Base-by-base conservation (phyloP, 176 grass and related monocot species). In the Aegilops tauschii region DNA sequence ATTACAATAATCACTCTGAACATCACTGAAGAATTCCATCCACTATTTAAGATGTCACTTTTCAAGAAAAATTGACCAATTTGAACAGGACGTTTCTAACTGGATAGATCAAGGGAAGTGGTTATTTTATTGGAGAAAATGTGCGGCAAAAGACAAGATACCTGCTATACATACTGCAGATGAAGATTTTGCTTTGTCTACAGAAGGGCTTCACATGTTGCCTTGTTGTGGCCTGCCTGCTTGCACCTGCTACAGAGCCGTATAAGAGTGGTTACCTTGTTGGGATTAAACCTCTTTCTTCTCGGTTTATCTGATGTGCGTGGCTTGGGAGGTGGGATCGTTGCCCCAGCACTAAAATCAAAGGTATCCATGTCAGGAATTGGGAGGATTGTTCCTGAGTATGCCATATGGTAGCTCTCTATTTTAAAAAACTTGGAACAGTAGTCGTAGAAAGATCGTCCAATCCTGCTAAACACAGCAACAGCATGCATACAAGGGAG, bases 191-290 rank as follows among this genome's bases (percentile, higher is more conserved):
- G 30, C 21, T 76, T 47, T 50, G 47, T 49, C 89, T 91, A 91
- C 61, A 93, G 76, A 90, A 93, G 69, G 27, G 83, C 96, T 88
- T 98, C 93, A 75, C 96, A 98, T 35, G 96, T 98, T 77, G 93
- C 93, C 58, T 98, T 98, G 32, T 98, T 98, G 88, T 95, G 93
- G 30, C 96, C 96, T 62, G 88, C 81, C 86, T 89, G 86, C 87
- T 98, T 95, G 80, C 96, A 98, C 93, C 93, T 93, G 88, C 93
- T 95, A 82, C 96, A 98, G 61, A 95, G 96, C 30, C 95, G 83
- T 42, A 95, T 34, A 62, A 92, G 86, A 18, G 89, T 95, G 18
- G 82, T 81, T 18, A 83, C 77, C 81, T 93, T 95, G 77, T 93
- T 93, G 32, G 91, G 93, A 73, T 98, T 98, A 81, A 95, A 87